These are phyloP conservation scores for Lagerstroemia speciosa DNA, from an alignment of 345 rosid species.

Conservation along the genomic window DNA sequence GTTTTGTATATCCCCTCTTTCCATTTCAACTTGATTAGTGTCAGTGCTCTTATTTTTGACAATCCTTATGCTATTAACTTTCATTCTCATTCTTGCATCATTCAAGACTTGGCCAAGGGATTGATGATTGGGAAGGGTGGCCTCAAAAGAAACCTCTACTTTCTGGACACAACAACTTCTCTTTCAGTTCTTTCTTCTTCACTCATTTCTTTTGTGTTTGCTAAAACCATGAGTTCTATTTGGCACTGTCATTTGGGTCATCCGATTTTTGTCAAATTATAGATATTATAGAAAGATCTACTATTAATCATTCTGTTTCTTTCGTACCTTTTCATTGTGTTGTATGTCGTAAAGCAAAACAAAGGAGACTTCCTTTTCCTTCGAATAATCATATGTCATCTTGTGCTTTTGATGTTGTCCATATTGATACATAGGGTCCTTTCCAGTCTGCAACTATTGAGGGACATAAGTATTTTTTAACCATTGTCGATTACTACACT, in stretches of 20 bases:
- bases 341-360: not conserved
- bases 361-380: not conserved
- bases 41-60: no score
- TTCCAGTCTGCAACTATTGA: not conserved
- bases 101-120: no score
- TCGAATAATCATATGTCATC: no score
- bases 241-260: not conserved
- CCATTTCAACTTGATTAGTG: no score
- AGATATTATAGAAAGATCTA: not conserved
- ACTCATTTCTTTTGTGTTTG: not conserved
- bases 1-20: no score
- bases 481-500: conserved; percentile 6
- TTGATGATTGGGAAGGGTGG: not conserved
- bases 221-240: no score
- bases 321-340: not conserved
- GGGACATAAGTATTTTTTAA: no score
- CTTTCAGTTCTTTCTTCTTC: no score
- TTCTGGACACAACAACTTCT: not conserved
- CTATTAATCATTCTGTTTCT: not conserved
- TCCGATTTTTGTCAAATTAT: not conserved
- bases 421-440: not conserved
- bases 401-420: not conserved
- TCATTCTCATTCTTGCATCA: no score
- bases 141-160: not conserved
- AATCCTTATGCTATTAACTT: no score